Percentiles rank a stretch among this genome's conserved stretches.
Evolutionary conservation across 768 basidiomycete genomes (phyloP).

Genomic region (Psilocybe subaeruginosa): DNA sequence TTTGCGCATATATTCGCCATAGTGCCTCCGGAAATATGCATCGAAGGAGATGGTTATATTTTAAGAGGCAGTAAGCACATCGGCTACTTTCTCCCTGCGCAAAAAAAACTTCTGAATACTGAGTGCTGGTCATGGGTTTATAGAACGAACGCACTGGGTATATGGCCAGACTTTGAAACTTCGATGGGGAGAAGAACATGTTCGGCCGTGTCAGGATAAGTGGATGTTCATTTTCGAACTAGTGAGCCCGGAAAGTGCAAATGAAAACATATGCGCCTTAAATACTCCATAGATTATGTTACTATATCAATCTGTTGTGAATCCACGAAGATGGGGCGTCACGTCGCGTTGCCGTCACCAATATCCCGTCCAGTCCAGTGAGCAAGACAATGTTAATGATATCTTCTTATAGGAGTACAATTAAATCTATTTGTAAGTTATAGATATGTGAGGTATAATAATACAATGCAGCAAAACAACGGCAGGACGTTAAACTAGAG

Average conservation of each 20-base stretch:
- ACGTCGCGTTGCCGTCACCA: too few species aligned
- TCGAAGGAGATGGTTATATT: slow-evolving; percentile 32
- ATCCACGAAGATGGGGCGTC: too few species aligned
- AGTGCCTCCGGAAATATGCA: slow-evolving; percentile 27
- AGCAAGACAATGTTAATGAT: too few species aligned
- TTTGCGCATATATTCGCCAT: slow-evolving; percentile 31
- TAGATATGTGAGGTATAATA: too few species aligned
- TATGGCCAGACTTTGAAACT: slow-evolving; percentile 33
- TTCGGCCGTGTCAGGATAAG: slow-evolving; percentile 32
- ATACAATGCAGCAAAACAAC: too few species aligned
- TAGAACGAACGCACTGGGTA: slow-evolving; percentile 32
- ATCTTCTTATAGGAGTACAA: too few species aligned
- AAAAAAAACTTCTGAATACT: background rate
- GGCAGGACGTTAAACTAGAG: too few species aligned
- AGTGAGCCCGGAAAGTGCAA: background rate
- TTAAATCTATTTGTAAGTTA: too few species aligned
- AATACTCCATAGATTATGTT: background rate
- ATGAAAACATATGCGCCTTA: background rate
- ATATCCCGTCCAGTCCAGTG: too few species aligned
- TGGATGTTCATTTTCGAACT: slow-evolving; percentile 34
- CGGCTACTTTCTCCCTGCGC: background rate
- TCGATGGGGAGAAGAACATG: slow-evolving; percentile 28
- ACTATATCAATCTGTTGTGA: too few species aligned
- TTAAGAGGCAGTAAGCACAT: slow-evolving; percentile 31
- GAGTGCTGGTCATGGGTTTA: background rate